Evolutionary conservation across 352 stramenopile genomes (phyloP).

Genomic region (Globisporangium barbulae): DNA sequence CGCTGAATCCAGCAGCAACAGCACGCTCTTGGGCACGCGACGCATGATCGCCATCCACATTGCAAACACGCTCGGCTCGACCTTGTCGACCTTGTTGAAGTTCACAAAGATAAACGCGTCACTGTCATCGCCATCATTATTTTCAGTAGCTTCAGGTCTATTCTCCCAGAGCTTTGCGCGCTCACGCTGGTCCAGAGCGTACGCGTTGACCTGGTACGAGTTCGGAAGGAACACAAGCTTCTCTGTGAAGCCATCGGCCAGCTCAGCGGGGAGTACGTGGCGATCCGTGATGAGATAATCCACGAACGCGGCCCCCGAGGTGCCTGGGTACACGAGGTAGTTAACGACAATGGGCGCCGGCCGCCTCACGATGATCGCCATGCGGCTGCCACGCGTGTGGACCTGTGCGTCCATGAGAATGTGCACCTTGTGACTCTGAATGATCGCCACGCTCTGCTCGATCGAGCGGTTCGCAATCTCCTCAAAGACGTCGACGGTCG

Average conservation of each 20-base stretch:
- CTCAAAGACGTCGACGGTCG: conserved; percentile 49
- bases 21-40: conserved; percentile 45
- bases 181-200: conserved; percentile 19
- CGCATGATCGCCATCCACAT: conserved; percentile 73
- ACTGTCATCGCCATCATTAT: neutral
- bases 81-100: conserved; percentile 90
- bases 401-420: conserved; percentile 84
- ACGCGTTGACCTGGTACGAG: conserved; percentile 85
- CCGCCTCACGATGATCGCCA: conserved; percentile 43
- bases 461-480: conserved; percentile 41
- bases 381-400: conserved; percentile 53
- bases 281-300: conserved; percentile 76
- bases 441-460: conserved; percentile 32
- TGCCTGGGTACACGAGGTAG: conserved; percentile 84
- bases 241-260: conserved; percentile 51
- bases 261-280: conserved; percentile 41
- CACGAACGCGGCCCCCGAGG: conserved; percentile 64
- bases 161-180: conserved; percentile 24
- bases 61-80: conserved; percentile 59
- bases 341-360: conserved; percentile 71
- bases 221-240: conserved; percentile 69
- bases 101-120: conserved; percentile 65
- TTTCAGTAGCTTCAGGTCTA: neutral
- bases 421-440: conserved; percentile 36
- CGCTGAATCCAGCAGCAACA: conserved; percentile 56